Conservation (phyloP, 345 rosid genomes). For the Populus deltoides region DNA sequence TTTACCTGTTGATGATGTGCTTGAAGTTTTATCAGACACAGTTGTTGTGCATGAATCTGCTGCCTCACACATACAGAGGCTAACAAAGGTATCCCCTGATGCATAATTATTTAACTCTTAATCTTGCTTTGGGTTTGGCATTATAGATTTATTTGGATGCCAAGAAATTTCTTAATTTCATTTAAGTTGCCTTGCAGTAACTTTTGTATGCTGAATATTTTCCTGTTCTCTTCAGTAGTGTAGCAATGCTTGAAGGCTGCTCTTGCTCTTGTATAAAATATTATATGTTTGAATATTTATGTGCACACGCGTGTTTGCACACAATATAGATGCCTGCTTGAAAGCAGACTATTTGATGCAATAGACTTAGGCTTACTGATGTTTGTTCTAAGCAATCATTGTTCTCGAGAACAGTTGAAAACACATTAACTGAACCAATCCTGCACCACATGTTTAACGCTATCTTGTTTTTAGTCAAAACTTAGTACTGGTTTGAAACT, state of each 20-base stretch:
- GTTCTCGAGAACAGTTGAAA: no score
- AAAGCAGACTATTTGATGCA: neutral
- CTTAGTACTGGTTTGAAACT: no score
- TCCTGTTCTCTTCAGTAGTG: neutral
- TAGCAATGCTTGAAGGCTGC: neutral
- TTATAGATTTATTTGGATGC: neutral
- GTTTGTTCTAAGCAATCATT: no score
- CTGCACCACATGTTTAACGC: no score
- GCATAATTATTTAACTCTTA: neutral
- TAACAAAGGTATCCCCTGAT: slow-evolving; percentile 59
- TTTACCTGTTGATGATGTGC: slow-evolving; percentile 67
- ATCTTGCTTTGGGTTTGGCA: neutral
- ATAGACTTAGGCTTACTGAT: no score
- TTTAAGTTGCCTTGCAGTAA: neutral
- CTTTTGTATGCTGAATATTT: neutral
- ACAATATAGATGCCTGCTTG: neutral
- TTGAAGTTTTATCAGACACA: slow-evolving; percentile 62
- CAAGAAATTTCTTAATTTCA: neutral
- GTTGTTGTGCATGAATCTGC: slow-evolving; percentile 76
- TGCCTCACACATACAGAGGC: slow-evolving; percentile 65
- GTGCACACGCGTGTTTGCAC: neutral
- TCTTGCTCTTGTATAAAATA: neutral
- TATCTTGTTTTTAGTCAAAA: no score
- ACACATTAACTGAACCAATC: no score
- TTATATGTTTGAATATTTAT: no score